Evolutionary conservation across 352 stramenopile genomes (phyloP), one percentile per base, ranked within the genome.

Genomic region (Globisporangium paddicum): DNA sequence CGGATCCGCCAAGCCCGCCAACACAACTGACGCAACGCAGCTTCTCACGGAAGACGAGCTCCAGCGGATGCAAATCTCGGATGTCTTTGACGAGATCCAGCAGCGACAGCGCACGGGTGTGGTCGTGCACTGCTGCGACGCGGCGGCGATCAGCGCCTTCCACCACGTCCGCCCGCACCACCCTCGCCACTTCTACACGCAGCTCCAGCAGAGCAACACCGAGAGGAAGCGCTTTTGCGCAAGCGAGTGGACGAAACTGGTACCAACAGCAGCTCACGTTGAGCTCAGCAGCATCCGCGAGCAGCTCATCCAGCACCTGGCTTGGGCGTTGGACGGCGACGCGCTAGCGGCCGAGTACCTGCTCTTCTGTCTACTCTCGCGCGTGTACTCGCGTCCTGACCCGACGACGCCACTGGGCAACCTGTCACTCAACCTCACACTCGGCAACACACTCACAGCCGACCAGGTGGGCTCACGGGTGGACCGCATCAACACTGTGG

Each of bases 61-160:
- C 16, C 61, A 78, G 46, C 72, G 85, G 19, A 62, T 89, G n/a
- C 68, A 80, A 45, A 80, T 88, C 60, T 82, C 78, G 8, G 80
- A 93, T 48, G 79, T 67, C 32, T 69, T 92, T 18, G 69, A 86
- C 21, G 71, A 71, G 2, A 63, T 87, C n/a, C 73, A 88, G 47
- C 77, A 64, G 47, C 82, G 77, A 40, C 59, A 70, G 23, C 67
- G 66, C 18, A 75, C 77, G 0, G 79, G 75, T 0, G 78, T 77
- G 7, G 77, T 90, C 3, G 42, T 92, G 26, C 82, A 92, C 64
- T 92, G 82, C 66, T 89, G 77, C 38, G 68, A 83, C 32, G 73
- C 68, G 9, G 64, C 46, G 13, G 19, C 40, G 10, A 40, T 87
- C 21, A 50, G 73, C 16, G 71, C 62, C 48, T 35, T 87, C 38